phyloP scores from a whole-genome alignment of 2,329 filamentous ascomycete genomes.

The Aspergillus sojae region DNA sequence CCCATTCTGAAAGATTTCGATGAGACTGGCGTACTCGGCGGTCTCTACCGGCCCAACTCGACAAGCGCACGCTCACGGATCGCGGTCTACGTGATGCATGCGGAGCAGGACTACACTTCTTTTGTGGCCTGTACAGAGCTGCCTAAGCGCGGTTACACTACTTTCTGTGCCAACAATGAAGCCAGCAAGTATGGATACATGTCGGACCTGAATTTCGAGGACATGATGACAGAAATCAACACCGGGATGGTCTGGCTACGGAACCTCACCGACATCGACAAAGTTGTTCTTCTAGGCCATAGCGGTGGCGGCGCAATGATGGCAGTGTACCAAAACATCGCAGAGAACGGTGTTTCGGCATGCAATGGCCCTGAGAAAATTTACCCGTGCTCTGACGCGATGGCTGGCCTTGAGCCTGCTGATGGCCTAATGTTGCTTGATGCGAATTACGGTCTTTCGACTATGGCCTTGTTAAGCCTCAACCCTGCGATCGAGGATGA shows the following conservation, averaged over 20 bases:
- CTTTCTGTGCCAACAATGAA: not conserved
- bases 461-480: not conserved
- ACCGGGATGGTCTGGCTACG: not conserved
- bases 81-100: not conserved
- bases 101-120: not conserved
- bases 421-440: not conserved
- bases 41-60: too few relatives aligned
- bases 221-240: not conserved
- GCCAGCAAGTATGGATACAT: not conserved
- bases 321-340: not conserved
- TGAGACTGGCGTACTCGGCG: too few relatives aligned
- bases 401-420: not conserved
- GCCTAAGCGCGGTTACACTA: not conserved
- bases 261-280: not conserved
- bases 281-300: not conserved
- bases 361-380: not conserved
- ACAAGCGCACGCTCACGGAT: not conserved
- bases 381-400: not conserved
- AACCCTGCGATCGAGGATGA: not conserved
- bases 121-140: not conserved
- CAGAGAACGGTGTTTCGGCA: not conserved
- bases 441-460: not conserved
- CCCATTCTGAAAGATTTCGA: too few relatives aligned
- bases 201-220: not conserved
- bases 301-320: not conserved